These are phyloP conservation scores for Rhododendron molle DNA, from an alignment of 148 eudicot species.

Conservation along the genomic window DNA sequence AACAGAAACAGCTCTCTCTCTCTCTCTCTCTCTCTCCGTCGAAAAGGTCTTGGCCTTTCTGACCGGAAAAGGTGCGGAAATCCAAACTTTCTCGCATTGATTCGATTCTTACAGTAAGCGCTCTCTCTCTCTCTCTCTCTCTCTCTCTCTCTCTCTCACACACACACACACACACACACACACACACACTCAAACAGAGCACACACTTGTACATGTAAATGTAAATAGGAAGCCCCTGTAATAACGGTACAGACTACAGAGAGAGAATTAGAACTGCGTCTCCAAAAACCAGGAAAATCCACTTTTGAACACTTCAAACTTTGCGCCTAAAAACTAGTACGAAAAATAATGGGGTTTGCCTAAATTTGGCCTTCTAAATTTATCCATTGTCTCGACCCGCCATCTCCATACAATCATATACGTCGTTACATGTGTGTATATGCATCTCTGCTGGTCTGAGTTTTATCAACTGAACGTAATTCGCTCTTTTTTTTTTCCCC, in stretches of 20 bases:
- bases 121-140: background rate
- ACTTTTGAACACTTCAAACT: background rate
- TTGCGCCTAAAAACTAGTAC: background rate
- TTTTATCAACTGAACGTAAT: background rate
- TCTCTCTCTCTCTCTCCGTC: background rate
- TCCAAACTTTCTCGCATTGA: background rate
- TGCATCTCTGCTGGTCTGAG: background rate
- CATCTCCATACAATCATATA: background rate
- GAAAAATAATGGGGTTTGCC: background rate
- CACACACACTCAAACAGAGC: background rate
- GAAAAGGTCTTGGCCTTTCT: background rate
- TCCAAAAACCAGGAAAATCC: background rate
- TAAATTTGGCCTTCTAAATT: background rate
- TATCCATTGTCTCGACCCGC: background rate
- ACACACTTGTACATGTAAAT: background rate
- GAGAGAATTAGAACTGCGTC: background rate
- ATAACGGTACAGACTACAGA: background rate
- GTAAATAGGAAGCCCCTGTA: background rate
- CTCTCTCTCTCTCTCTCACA: background rate
- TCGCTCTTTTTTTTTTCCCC: background rate
- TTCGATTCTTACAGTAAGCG: background rate
- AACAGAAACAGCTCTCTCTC: background rate
- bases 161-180: background rate
- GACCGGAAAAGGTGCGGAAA: background rate
- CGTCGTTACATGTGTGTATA: background rate